Base-by-base conservation (phyloP, 2,329 filamentous ascomycete genomes). In the Chaetomiaceae sp. region DNA sequence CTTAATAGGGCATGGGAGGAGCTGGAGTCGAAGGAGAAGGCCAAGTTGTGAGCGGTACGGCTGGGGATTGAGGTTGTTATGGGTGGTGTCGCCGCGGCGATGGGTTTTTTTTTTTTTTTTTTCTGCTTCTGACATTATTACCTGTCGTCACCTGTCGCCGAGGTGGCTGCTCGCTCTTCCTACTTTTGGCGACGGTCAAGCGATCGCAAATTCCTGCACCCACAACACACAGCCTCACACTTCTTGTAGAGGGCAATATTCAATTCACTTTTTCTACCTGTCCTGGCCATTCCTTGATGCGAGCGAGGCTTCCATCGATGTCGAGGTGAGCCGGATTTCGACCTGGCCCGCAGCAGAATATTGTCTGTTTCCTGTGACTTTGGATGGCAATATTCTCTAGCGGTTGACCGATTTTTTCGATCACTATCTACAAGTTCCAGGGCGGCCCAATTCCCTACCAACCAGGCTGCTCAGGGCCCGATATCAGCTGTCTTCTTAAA, bases 1-100 rank as follows among this genome's bases (percentile, higher is more conserved):
- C 83, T 85, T 60, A 88, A 89, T 70, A 79, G 74, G 67, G 74
- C 74, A 55, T 95, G 90, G 90, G 80, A 83, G 59, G 75, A 75
- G 60, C 73, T 77, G 69, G 75, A 81, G 67, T 65, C 70, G 63
- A 75, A 74, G 62, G 69, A 70, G 56, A 71, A 68, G 65, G 70
- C 74, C 6, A 75, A 69, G 58, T 56, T 77, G 45, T 77, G 63
- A 67, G 33, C 6, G 23, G 4, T 1, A 13, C 8, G 21, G 25
- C 8, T 18, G 16, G 33, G n/a, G 27, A n/a, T 21, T 21, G 4
- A 27, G 30, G 14, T 25, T 29, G 29, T 10, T 10, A 10, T 4
- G 18, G 36, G n/a, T 4, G 10, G 21, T 10, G 30, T 47, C 16
- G 43, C 20, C 8, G 36, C 21, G 42, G 40, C 45, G 46, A 42